phyloP scores from a whole-genome alignment of 2,329 filamentous ascomycete genomes.

The Ophiostoma ulmi region DNA sequence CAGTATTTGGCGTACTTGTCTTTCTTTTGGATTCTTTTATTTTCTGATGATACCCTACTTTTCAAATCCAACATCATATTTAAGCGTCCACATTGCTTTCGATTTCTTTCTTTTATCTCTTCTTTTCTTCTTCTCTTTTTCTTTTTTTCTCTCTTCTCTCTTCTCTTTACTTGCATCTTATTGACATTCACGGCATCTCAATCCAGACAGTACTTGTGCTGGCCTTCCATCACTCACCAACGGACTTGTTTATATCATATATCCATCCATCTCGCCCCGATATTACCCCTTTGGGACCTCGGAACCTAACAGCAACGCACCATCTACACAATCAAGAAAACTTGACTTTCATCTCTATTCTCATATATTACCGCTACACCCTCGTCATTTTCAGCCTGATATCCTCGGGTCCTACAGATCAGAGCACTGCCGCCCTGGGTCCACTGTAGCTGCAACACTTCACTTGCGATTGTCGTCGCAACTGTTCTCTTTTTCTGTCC shows the following conservation, averaged over 20 bases:
- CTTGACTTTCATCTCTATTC: background rate
- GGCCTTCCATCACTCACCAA: background rate
- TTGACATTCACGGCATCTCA: background rate
- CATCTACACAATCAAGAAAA: background rate
- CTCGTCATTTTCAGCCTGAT: background rate
- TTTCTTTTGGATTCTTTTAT: background rate
- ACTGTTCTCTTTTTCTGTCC: background rate
- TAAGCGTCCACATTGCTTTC: background rate
- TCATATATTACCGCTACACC: background rate
- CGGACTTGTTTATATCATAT: background rate
- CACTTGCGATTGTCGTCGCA: background rate
- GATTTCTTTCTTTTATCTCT: background rate
- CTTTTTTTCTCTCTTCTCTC: background rate
- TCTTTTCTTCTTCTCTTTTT: background rate
- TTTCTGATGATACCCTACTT: constrained; percentile 5
- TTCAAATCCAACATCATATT: background rate
- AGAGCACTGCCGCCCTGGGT: background rate
- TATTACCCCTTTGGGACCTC: background rate
- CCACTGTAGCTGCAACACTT: background rate
- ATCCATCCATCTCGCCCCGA: background rate
- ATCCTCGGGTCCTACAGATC: background rate
- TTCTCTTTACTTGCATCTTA: background rate
- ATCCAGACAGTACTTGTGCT: background rate
- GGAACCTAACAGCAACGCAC: background rate
- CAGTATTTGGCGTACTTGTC: background rate